These are phyloP conservation scores for Boletus speciosus DNA, from an alignment of 768 basidiomycete genomes.

Conservation along the genomic window DNA sequence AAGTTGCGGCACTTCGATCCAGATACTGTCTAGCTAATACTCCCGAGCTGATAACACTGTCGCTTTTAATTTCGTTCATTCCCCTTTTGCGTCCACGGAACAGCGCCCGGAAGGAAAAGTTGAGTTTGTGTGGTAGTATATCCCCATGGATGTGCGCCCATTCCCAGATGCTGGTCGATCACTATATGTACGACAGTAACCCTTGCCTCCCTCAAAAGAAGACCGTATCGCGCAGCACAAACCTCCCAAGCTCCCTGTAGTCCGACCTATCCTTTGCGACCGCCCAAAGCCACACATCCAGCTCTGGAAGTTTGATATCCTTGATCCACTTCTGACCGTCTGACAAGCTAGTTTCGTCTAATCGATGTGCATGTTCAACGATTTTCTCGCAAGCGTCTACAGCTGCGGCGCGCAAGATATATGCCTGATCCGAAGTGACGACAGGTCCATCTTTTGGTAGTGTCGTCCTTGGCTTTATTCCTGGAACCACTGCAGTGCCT, in stretches of 20 bases:
- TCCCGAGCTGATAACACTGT: not conserved
- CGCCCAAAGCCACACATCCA: constrained; percentile 82
- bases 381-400: constrained; percentile 77
- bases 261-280: constrained; percentile 75
- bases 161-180: constrained; percentile 1
- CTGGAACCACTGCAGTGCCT: constrained; percentile 1
- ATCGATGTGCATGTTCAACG: constrained; percentile 46
- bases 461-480: constrained; percentile 15
- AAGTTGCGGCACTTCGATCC: constrained; percentile 6
- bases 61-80: constrained; percentile 7
- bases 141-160: not conserved
- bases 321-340: constrained; percentile 47
- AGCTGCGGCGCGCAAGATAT: constrained; percentile 72
- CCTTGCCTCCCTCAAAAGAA: constrained; percentile 50
- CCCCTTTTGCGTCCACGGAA: not conserved
- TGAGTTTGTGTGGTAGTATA: not conserved
- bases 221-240: constrained; percentile 61
- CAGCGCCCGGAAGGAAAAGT: not conserved
- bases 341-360: constrained; percentile 17
- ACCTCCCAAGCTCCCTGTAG: constrained; percentile 62
- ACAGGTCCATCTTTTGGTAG: constrained; percentile 48
- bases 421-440: constrained; percentile 60
- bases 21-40: constrained; percentile 1
- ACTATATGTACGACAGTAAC: not conserved
- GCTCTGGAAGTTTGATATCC: constrained; percentile 51